phyloP scores from a whole-genome alignment of 495 filamentous ascomycete species.

The Clohesyomyces aquaticus region DNA sequence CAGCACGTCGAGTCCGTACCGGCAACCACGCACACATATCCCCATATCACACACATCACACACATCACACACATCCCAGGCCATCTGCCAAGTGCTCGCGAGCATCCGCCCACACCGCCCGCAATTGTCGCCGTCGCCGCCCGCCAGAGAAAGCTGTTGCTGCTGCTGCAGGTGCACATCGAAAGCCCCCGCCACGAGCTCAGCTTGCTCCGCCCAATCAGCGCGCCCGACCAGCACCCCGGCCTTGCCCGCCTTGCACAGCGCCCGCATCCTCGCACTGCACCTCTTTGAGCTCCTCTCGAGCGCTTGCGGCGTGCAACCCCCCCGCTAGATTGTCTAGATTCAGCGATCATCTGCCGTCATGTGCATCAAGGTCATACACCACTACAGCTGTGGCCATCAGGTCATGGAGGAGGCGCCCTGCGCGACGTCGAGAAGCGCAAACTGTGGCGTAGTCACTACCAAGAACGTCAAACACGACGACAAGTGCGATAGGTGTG shows the following conservation, averaged over 20 bases:
- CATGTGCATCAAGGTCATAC: constrained; percentile 48
- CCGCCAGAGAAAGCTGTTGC: neutral
- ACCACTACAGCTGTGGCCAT: constrained; percentile 47
- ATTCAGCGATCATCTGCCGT: too few species aligned
- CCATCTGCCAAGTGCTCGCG: too few species aligned
- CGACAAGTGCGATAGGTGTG: constrained; percentile 48
- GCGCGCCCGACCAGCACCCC: constrained; percentile 3
- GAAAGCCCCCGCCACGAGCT: constrained; percentile 1
- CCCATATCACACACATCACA: neutral
- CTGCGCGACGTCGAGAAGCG: constrained; percentile 46
- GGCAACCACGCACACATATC: too few species aligned
- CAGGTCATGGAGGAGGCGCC: constrained; percentile 38
- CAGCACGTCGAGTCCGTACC: too few species aligned
- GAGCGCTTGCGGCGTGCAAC: neutral
- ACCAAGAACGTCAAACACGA: constrained; percentile 46
- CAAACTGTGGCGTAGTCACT: constrained; percentile 39
- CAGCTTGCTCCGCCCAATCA: constrained; percentile 13
- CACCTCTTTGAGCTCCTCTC: neutral
- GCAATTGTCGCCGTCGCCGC: too few species aligned
- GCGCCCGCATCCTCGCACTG: constrained; percentile 16
- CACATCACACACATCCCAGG: neutral
- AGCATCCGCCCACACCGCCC: too few species aligned
- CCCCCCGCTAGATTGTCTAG: neutral
- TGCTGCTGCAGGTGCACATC: too few species aligned
- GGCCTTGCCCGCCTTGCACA: constrained; percentile 4